Evolutionary conservation across 805 yeast genomes (phyloP), one percentile per base, ranked within the genome.

Genomic region (Starmerella kuoi): DNA sequence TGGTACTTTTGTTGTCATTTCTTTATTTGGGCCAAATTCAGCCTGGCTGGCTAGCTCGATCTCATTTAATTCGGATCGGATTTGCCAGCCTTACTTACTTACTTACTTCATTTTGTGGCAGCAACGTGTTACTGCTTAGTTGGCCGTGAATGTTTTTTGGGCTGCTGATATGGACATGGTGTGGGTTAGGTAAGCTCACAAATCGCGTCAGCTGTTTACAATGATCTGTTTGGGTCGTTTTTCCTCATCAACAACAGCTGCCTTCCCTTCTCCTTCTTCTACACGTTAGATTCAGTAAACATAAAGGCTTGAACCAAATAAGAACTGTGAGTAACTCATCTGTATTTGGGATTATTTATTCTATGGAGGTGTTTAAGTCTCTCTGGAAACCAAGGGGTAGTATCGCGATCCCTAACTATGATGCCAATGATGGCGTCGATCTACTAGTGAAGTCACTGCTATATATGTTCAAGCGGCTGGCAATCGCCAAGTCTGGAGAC

Each of bases 401-500:
- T 23, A 61, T 69, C 21, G 65, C 70, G 12, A 69, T 73, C 18
- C 80, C 79, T 3, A 59, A 60, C 6, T 75, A 72, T 47, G 66
- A 59, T 23, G 42, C 55, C 5, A 75, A 70, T 42, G 85, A 78
- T 54, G 68, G 76, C 4, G 66, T 75, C 11, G 82, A 76, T 49
- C 62, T 78, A 18, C 82, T 76, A 47, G 66, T 77, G 44, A 75
- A 72, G 52, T 66, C 83, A 2, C 59, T 79, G 42, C 56, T 66
- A 23, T 79, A 79, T 55, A 64, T 74, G 55, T 79, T 69, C 61
- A 68, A 69, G 45, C 61, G 83, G 6, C 39, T 54, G 18, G 44
- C 37, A 27, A 32, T 53, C 12, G 41, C 48, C 22, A 17, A 23
- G 12, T 17, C 47, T n/a, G 31, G 37, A 20, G 49, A 47, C 32